phyloP scores from a whole-genome alignment of 805 yeast genomes.

The Ogataea degrootiae region DNA sequence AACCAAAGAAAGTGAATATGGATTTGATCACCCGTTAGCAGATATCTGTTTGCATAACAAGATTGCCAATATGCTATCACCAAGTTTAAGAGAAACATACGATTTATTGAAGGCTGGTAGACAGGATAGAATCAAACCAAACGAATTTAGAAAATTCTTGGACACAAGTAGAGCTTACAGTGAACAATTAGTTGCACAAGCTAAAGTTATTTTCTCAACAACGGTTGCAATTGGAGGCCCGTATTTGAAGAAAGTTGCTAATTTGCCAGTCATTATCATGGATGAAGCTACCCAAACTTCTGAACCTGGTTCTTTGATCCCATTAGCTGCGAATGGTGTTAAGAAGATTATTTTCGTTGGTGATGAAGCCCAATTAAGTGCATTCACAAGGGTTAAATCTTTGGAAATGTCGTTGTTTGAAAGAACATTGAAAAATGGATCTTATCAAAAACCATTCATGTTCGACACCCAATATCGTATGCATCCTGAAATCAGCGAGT shows the following conservation, averaged over 20 bases:
- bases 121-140: conserved; percentile 35
- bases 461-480: conserved; percentile 87
- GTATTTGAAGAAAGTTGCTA: conserved; percentile 47
- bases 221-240: conserved; percentile 70
- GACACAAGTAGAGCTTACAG: conserved; percentile 40
- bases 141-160: conserved; percentile 46
- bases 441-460: conserved; percentile 59
- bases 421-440: conserved; percentile 57
- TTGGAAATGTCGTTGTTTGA: conserved; percentile 66
- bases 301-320: conserved; percentile 67
- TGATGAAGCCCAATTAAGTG: conserved; percentile 70
- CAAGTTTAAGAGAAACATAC: conserved; percentile 37
- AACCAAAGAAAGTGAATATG: conserved; percentile 60
- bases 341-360: conserved; percentile 70
- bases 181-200: conserved; percentile 52
- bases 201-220: conserved; percentile 67
- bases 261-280: conserved; percentile 62
- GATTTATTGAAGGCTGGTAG: conserved; percentile 41
- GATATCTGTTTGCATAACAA: conserved; percentile 63
- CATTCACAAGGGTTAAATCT: conserved; percentile 64
- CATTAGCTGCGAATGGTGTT: conserved; percentile 64
- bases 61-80: conserved; percentile 45
- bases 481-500: conserved; percentile 87
- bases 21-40: conserved; percentile 47
- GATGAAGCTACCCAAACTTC: conserved; percentile 78